phyloP scores from a whole-genome alignment of 2,329 filamentous ascomycete genomes.

The Alternaria gaisen region DNA sequence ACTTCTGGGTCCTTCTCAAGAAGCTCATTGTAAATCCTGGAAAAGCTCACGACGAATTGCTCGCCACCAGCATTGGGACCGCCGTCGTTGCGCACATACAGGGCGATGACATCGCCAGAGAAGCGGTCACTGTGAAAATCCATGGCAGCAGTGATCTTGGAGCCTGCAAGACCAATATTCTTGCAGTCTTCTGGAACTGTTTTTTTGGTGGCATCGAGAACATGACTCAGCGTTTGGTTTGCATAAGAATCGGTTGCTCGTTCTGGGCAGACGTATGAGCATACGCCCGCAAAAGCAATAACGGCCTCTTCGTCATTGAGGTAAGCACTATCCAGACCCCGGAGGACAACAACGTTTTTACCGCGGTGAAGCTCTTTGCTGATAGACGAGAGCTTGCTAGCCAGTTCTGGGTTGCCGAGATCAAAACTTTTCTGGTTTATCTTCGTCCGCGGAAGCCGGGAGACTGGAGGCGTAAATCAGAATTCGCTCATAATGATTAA shows the following conservation, averaged over 20 bases:
- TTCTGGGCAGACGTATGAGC: constrained; percentile 40
- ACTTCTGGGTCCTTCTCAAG: constrained; percentile 43
- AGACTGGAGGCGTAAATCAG: constrained; percentile 21
- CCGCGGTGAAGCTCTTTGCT: constrained; percentile 45
- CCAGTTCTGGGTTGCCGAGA: constrained; percentile 33
- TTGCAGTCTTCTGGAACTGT: constrained; percentile 43
- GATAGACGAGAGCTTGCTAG: constrained; percentile 33
- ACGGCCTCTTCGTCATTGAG: constrained; percentile 51
- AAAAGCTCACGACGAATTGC: constrained; percentile 46
- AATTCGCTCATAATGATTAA: not conserved
- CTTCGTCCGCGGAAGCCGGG: constrained; percentile 24
- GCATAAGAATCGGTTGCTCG: constrained; percentile 51
- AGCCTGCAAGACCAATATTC: constrained; percentile 48
- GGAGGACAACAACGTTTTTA: constrained; percentile 41
- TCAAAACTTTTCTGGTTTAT: constrained; percentile 40
- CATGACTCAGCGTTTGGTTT: constrained; percentile 49
- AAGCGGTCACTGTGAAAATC: constrained; percentile 51
- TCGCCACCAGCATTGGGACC: constrained; percentile 42
- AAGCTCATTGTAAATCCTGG: constrained; percentile 50
- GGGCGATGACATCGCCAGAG: constrained; percentile 48
- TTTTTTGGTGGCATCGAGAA: constrained; percentile 49
- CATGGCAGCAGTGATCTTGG: constrained; percentile 49
- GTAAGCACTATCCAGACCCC: constrained; percentile 43
- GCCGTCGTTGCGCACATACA: constrained; percentile 48
- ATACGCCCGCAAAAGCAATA: constrained; percentile 47